Percentiles rank a stretch among this genome's conserved stretches.
Conservation (phyloP, 176 grass and related monocot species). For the Chrysopogon serrulatus region DNA sequence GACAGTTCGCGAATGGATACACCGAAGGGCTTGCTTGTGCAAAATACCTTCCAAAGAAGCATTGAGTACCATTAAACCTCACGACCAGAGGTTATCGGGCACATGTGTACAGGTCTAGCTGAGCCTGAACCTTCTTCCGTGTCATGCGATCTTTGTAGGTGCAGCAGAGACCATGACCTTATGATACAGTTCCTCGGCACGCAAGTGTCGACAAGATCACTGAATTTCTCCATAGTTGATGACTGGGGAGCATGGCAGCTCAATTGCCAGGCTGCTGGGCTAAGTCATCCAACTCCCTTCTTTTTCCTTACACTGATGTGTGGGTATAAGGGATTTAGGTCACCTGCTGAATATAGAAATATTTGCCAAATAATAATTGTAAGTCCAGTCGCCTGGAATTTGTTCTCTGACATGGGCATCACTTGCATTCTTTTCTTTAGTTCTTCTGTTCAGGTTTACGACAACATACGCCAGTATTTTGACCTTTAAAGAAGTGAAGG, state of each 20-base stretch:
- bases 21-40: neutral
- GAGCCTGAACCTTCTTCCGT: neutral
- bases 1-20: slow-evolving; percentile 28
- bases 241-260: slow-evolving; percentile 55
- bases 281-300: neutral
- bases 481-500: neutral
- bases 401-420: neutral
- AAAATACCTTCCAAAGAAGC: slow-evolving; percentile 13
- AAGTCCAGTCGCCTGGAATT: neutral
- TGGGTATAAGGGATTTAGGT: neutral
- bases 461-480: neutral
- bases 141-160: neutral
- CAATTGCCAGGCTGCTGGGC: slow-evolving; percentile 45
- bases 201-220: slow-evolving; percentile 44
- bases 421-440: neutral
- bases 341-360: neutral
- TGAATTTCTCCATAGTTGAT: slow-evolving; percentile 36
- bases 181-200: slow-evolving; percentile 24
- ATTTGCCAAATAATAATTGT: neutral
- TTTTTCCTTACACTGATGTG: neutral
- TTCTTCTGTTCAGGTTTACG: neutral
- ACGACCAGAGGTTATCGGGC: slow-evolving; percentile 36
- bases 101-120: slow-evolving; percentile 27
- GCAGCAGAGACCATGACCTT: slow-evolving; percentile 51
- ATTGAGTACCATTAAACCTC: slow-evolving; percentile 37